Conservation (phyloP, 2,329 filamentous ascomycete genomes). For the Celoporthe dispersa region DNA sequence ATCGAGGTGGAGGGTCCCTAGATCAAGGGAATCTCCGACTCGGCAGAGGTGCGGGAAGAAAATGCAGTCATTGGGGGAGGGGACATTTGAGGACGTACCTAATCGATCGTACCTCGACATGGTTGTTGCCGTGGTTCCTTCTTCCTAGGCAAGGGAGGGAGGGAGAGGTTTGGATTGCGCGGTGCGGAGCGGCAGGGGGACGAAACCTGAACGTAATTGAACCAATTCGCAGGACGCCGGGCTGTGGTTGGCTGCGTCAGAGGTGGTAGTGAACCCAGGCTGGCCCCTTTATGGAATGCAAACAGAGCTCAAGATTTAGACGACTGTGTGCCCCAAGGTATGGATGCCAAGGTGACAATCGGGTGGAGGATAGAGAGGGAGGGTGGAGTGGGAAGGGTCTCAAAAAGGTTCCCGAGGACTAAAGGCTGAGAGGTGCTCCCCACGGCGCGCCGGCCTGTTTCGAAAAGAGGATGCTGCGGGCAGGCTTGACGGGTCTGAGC, state of each 20-base stretch:
- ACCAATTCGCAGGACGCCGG: neutral
- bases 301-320: constrained; percentile 1
- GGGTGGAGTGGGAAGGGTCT: constrained; percentile 3
- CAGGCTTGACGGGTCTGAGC: constrained; percentile 26
- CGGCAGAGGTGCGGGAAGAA: constrained; percentile 17
- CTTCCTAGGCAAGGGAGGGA: constrained; percentile 30
- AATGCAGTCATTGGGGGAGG: constrained; percentile 25
- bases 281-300: constrained; percentile 12
- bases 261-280: constrained; percentile 6
- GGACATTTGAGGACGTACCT: constrained; percentile 55
- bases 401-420: neutral
- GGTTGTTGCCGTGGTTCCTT: constrained; percentile 36
- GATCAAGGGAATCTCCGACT: constrained; percentile 23
- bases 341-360: neutral
- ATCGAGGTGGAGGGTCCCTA: constrained; percentile 16
- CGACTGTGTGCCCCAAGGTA: neutral
- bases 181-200: constrained; percentile 16
- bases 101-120: constrained; percentile 75
- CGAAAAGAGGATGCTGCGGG: constrained; percentile 25
- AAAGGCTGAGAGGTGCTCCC: neutral
- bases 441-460: constrained; percentile 15
- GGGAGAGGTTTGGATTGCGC: constrained; percentile 25
- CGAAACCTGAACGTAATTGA: constrained; percentile 18
- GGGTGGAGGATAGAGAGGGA: neutral
- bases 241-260: constrained; percentile 7